Evolutionary conservation across 345 rosid species (phyloP).

Genomic region (Lenwebbia sp.): DNA sequence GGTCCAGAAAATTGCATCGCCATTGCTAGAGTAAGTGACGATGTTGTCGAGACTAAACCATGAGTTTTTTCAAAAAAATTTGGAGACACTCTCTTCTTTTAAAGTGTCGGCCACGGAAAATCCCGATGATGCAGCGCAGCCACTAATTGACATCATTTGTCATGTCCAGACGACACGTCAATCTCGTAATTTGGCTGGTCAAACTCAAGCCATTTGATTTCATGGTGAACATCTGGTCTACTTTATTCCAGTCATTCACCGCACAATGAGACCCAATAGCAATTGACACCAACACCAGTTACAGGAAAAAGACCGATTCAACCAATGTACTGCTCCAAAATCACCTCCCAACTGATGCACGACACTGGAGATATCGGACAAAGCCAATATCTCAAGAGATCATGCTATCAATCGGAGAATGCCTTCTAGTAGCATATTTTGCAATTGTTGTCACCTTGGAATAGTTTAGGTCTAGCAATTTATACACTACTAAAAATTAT

Average conservation of each 20-base stretch:
- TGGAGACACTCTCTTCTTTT: slow-evolving; percentile 75
- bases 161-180: slow-evolving; percentile 86
- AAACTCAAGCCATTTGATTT: background rate
- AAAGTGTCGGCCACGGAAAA: slow-evolving; percentile 50
- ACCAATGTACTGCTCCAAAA: too few species aligned
- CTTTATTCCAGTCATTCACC: too few species aligned
- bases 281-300: too few species aligned
- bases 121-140: slow-evolving; percentile 79
- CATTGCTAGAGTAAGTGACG: slow-evolving; percentile 97
- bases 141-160: slow-evolving; percentile 98
- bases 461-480: background rate
- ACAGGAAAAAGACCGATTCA: too few species aligned
- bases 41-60: slow-evolving; percentile 92
- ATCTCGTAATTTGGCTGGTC: slow-evolving; percentile 90
- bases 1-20: slow-evolving; percentile 98
- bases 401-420: background rate
- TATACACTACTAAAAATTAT: background rate
- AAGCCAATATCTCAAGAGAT: background rate
- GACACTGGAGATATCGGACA: too few species aligned
- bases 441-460: too few species aligned
- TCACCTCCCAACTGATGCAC: too few species aligned
- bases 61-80: slow-evolving; percentile 50
- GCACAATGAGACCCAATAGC: too few species aligned
- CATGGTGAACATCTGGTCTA: too few species aligned
- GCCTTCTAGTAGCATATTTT: background rate